These are phyloP conservation scores for Apiospora sp. DNA, from an alignment of 2,329 filamentous ascomycete genomes.

Conservation along the genomic window DNA sequence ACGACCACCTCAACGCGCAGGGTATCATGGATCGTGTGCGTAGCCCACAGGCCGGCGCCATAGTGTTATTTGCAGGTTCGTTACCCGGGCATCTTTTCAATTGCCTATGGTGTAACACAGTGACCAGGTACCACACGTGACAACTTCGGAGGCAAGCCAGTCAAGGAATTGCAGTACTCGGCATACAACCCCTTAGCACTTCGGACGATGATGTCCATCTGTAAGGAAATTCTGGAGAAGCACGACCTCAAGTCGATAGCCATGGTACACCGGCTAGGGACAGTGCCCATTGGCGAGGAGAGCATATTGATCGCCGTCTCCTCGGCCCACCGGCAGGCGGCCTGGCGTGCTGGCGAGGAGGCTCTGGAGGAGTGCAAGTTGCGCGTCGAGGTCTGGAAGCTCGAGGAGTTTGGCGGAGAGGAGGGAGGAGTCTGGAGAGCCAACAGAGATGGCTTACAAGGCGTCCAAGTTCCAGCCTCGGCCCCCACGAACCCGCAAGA, in stretches of 20 bases:
- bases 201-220: conserved; percentile 72
- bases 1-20: conserved; percentile 64
- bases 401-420: conserved; percentile 83
- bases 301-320: conserved; percentile 91
- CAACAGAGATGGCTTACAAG: conserved; percentile 77
- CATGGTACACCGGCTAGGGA: conserved; percentile 84
- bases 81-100: not conserved
- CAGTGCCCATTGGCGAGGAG: conserved; percentile 90
- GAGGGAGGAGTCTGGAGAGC: conserved; percentile 82
- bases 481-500: conserved; percentile 23
- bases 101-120: conserved; percentile 28
- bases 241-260: conserved; percentile 77
- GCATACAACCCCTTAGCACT: conserved; percentile 77
- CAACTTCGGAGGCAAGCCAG: conserved; percentile 74
- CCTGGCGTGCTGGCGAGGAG: conserved; percentile 89
- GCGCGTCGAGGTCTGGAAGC: conserved; percentile 93
- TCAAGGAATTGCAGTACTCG: conserved; percentile 78
- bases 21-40: conserved; percentile 71
- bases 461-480: conserved; percentile 53
- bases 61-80: conserved; percentile 78
- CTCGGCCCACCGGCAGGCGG: conserved; percentile 81
- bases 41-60: conserved; percentile 76
- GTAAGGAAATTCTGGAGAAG: conserved; percentile 60
- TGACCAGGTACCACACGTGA: conserved; percentile 76
- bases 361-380: conserved; percentile 87